Conservation (phyloP, 2,329 filamentous ascomycete genomes). For the Simplicillium sp. region DNA sequence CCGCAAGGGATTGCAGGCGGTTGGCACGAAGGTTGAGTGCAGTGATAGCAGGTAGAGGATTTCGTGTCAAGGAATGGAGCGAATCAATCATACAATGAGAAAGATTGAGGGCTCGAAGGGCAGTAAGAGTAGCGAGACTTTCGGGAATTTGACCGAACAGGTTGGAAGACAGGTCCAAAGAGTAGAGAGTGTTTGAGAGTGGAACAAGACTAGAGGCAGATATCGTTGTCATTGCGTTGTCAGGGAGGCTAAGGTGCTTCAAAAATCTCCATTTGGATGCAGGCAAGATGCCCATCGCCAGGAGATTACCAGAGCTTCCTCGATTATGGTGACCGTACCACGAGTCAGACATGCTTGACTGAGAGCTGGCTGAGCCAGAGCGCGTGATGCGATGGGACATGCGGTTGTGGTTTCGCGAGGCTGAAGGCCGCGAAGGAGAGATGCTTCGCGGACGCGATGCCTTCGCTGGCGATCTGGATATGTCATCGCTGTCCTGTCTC, state of each 20-base stretch:
- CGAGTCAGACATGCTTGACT: constrained; percentile 64
- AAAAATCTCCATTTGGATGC: constrained; percentile 91
- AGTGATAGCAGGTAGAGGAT: constrained; percentile 84
- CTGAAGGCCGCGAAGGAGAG: constrained; percentile 69
- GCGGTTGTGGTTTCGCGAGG: constrained; percentile 61
- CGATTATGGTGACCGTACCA: constrained; percentile 42
- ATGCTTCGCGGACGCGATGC: constrained; percentile 57
- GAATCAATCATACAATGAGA: constrained; percentile 98
- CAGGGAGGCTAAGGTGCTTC: constrained; percentile 81
- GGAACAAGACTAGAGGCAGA: constrained; percentile 67
- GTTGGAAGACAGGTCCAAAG: constrained; percentile 85
- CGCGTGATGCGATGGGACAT: constrained; percentile 68
- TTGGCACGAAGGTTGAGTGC: constrained; percentile 88
- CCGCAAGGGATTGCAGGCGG: constrained; percentile 75
- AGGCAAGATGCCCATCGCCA: constrained; percentile 63
- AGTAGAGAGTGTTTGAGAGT: constrained; percentile 79
- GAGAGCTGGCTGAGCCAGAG: constrained; percentile 86
- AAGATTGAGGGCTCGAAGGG: constrained; percentile 84
- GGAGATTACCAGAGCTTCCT: constrained; percentile 70
- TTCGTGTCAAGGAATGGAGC: constrained; percentile 75
- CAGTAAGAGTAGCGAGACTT: constrained; percentile 73
- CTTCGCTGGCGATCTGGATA: constrained; percentile 30
- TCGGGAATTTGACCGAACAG: constrained; percentile 93
- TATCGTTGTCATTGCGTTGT: constrained; percentile 81
- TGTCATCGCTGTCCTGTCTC: constrained; percentile 37